Percentiles rank a stretch among this genome's conserved stretches.
phyloP scores from a whole-genome alignment of 805 yeast genomes.

The Saccharomycopsis vini region DNA sequence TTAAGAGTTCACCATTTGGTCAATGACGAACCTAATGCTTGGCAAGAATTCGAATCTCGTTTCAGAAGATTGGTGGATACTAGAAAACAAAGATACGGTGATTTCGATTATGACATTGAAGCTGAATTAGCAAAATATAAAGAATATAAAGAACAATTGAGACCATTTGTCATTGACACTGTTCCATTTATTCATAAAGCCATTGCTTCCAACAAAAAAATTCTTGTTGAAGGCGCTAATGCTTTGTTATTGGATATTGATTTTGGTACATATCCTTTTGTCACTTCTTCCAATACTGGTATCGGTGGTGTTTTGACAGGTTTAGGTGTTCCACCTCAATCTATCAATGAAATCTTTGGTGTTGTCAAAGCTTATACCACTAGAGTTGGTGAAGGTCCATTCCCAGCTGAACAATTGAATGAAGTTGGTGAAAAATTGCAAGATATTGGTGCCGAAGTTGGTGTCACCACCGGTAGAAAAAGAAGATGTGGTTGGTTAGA shows the following conservation, averaged over 20 bases:
- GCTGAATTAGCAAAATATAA: slow-evolving; percentile 73
- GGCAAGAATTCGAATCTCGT: slow-evolving; percentile 81
- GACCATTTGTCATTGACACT: slow-evolving; percentile 91
- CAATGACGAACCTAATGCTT: slow-evolving; percentile 78
- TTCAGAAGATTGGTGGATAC: slow-evolving; percentile 71
- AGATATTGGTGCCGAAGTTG: slow-evolving; percentile 87
- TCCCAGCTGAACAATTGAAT: slow-evolving; percentile 95
- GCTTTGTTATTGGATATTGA: slow-evolving; percentile 97
- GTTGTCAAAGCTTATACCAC: slow-evolving; percentile 98
- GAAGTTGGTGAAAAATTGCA: slow-evolving; percentile 81
- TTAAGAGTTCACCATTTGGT: slow-evolving; percentile 93
- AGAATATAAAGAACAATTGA: slow-evolving; percentile 58
- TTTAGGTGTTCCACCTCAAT: slow-evolving; percentile 87
- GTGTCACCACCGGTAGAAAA: slow-evolving; percentile 98
- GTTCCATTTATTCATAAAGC: slow-evolving; percentile 78
- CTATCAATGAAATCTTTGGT: slow-evolving; percentile 77
- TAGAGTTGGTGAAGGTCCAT: slow-evolving; percentile 98
- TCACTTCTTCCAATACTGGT: slow-evolving; percentile 91
- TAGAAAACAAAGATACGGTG: slow-evolving; percentile 86
- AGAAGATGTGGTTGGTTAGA: slow-evolving; percentile 99
- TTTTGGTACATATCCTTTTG: slow-evolving; percentile 96
- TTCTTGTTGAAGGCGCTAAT: slow-evolving; percentile 95
- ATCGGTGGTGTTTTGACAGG: slow-evolving; percentile 98
- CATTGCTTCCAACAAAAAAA: slow-evolving; percentile 66
- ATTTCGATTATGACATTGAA: slow-evolving; percentile 78